Evolutionary conservation across 108 stramenopile genomes (phyloP).

Genomic region (Stephanodiscus minutulus): DNA sequence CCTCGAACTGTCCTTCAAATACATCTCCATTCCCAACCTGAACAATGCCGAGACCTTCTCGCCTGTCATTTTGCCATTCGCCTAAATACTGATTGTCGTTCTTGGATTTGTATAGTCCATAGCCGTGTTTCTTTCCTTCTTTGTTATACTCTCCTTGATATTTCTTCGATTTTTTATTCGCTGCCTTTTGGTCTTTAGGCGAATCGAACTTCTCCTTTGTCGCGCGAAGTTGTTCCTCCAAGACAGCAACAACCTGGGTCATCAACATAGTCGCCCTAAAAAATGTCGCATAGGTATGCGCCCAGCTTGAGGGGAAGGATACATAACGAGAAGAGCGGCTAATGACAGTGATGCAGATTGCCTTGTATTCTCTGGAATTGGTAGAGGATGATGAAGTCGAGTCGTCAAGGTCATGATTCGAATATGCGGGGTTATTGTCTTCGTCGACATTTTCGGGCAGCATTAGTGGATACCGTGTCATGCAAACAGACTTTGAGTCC

Average conservation of each 20-base stretch:
- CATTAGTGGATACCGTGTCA: too few species aligned
- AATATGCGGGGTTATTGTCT: neutral
- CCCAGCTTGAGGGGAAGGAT: slow-evolving; percentile 30
- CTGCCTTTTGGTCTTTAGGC: slow-evolving; percentile 9
- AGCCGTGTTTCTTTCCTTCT: slow-evolving; percentile 39
- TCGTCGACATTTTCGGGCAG: slow-evolving; percentile 3
- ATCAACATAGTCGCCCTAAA: slow-evolving; percentile 35
- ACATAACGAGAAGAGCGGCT: slow-evolving; percentile 31
- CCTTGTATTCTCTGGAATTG: slow-evolving; percentile 44
- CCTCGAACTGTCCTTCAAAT: slow-evolving; percentile 46
- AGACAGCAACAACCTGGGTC: slow-evolving; percentile 32
- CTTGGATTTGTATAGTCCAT: slow-evolving; percentile 42
- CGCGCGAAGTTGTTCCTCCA: slow-evolving; percentile 32
- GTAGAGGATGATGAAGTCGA: slow-evolving; percentile 6
- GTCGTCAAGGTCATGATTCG: neutral
- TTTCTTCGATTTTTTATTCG: slow-evolving; percentile 23
- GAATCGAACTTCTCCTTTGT: slow-evolving; percentile 12
- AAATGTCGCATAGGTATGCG: slow-evolving; percentile 37
- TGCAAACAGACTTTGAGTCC: too few species aligned
- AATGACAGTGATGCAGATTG: slow-evolving; percentile 37
- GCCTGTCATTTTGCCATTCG: slow-evolving; percentile 43
- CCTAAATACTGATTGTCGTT: slow-evolving; percentile 45
- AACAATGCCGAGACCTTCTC: slow-evolving; percentile 46
- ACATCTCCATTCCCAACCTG: slow-evolving; percentile 46
- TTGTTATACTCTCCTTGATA: slow-evolving; percentile 44